phyloP scores from a whole-genome alignment of 139 green algal genomes.

The Haematococcus sp. region DNA sequence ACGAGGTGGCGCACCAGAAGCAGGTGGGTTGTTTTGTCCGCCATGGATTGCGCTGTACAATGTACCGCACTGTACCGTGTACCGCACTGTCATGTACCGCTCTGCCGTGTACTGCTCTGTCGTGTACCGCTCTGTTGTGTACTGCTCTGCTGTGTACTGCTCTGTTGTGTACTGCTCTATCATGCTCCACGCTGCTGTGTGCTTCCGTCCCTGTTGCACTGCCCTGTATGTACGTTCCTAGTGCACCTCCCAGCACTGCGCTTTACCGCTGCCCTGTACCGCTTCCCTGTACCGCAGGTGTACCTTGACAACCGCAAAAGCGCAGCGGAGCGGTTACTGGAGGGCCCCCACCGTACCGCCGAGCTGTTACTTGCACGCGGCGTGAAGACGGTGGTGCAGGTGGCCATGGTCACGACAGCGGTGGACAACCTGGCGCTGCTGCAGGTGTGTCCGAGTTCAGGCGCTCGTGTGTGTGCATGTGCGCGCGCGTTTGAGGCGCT shows the following conservation, averaged over 20 bases:
- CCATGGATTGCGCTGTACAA: no score
- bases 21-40: constrained; percentile 13
- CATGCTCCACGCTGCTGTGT: no score
- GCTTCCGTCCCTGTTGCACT: no score
- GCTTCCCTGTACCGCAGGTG: constrained; percentile 29
- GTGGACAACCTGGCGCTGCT: constrained; percentile 14
- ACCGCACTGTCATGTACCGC: no score
- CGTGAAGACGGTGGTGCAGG: constrained; percentile 27
- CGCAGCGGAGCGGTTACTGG: constrained; percentile 17
- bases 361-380: constrained; percentile 34
- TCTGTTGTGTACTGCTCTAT: no score
- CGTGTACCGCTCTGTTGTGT: no score
- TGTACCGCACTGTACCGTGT: no score
- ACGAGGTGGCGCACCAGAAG: constrained; percentile 29
- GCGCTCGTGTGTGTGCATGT: not conserved
- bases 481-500: not conserved
- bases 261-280: no score
- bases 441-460: not conserved
- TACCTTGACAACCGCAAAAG: constrained; percentile 49
- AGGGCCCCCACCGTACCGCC: constrained; percentile 20
- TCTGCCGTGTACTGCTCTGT: no score
- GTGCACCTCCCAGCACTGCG: no score
- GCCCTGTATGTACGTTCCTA: no score
- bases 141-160: no score
- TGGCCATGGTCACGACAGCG: constrained; percentile 9